A percentile compares a stretch with the other conserved stretches of the same genome.
Conservation (phyloP, 768 basidiomycete species). For the Lepiota venenata region DNA sequence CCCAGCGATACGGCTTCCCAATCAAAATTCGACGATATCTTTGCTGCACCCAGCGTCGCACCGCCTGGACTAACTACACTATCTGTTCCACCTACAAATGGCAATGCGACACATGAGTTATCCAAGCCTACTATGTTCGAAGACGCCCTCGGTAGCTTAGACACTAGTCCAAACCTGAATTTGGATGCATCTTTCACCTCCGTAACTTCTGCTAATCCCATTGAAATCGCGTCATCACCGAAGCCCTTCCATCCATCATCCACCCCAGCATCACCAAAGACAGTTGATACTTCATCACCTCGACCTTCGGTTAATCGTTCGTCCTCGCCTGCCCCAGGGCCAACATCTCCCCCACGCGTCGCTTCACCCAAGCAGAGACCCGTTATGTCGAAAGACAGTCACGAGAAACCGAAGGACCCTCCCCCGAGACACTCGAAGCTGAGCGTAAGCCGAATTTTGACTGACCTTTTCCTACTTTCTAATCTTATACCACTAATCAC, state of each 20-base stretch:
- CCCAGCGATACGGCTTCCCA: background rate
- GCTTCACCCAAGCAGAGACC: constrained; percentile 58
- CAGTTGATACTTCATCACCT: constrained; percentile 33
- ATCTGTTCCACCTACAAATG: constrained; percentile 1
- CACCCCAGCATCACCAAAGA: constrained; percentile 25
- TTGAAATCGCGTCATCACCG: constrained; percentile 4
- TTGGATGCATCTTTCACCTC: constrained; percentile 17
- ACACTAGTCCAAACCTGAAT: constrained; percentile 28
- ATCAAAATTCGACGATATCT: constrained; percentile 18
- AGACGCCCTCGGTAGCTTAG: constrained; percentile 45
- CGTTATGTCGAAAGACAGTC: constrained; percentile 56
- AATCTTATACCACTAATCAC: constrained; percentile 3
- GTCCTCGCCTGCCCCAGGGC: constrained; percentile 39
- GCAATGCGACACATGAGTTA: background rate
- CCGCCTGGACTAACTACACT: background rate
- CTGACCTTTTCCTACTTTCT: background rate
- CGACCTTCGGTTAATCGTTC: constrained; percentile 27
- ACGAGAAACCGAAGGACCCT: constrained; percentile 55
- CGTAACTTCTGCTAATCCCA: constrained; percentile 1
- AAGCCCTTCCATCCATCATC: constrained; percentile 9
- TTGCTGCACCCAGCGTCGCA: constrained; percentile 6
- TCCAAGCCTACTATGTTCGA: constrained; percentile 22
- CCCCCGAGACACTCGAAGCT: constrained; percentile 67
- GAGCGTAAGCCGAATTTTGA: constrained; percentile 51
- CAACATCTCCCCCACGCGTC: constrained; percentile 45